Evolutionary conservation across 2,329 filamentous ascomycete species (phyloP).

Genomic region (Geosmithia flava): DNA sequence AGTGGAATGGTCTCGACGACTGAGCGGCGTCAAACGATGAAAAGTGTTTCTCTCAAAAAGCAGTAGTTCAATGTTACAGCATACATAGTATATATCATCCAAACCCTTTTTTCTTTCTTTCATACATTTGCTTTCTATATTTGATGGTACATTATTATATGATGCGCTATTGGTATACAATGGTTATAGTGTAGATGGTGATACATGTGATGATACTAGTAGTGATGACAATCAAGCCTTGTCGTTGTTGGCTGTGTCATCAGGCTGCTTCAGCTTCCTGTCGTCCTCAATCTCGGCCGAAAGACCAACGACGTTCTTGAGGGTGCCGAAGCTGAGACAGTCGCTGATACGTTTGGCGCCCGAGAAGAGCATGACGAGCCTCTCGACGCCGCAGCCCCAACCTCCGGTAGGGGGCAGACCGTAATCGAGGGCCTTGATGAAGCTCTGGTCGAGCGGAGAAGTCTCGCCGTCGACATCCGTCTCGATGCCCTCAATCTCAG

Average conservation of each 20-base stretch:
- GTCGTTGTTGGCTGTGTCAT: not conserved
- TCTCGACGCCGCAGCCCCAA: slow-evolving; percentile 89
- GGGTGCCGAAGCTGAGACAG: slow-evolving; percentile 76
- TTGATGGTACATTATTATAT: not conserved
- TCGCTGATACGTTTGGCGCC: slow-evolving; percentile 71
- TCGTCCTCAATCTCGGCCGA: not conserved
- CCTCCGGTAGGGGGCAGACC: slow-evolving; percentile 92
- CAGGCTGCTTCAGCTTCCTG: not conserved
- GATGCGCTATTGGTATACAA: not conserved
- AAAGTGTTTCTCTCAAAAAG: not conserved
- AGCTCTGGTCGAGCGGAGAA: slow-evolving; percentile 59
- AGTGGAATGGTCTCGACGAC: slow-evolving; percentile 38
- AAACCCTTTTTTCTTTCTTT: not conserved
- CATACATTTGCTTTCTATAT: too few species aligned
- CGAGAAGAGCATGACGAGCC: slow-evolving; percentile 82
- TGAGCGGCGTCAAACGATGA: slow-evolving; percentile 8
- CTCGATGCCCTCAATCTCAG: slow-evolving; percentile 2
- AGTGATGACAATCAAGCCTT: not conserved
- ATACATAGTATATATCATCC: not conserved
- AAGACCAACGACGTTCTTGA: slow-evolving; percentile 49
- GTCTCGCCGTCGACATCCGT: slow-evolving; percentile 26
- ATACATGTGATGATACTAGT: not conserved
- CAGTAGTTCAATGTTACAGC: not conserved
- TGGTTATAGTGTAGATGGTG: not conserved
- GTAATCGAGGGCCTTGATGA: slow-evolving; percentile 73